Conservation (phyloP, 2,329 filamentous ascomycete genomes). For the Aureobasidium uvarum region DNA sequence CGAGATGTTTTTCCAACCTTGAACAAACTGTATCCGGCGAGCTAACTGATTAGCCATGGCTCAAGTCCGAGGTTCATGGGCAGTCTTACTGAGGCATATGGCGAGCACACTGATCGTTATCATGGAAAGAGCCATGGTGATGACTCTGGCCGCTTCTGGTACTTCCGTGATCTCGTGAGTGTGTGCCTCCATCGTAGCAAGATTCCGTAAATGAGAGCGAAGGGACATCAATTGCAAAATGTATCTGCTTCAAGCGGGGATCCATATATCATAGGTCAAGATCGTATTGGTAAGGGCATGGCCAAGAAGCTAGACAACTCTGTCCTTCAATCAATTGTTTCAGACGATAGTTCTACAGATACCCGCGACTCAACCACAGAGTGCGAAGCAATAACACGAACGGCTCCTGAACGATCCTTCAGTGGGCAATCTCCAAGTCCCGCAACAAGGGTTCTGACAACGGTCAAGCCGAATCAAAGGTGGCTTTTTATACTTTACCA, state of each 20-base stretch:
- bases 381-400: not conserved
- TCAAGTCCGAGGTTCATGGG: no score
- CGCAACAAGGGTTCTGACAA: not conserved
- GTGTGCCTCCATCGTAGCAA: not conserved
- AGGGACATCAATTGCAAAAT: not conserved
- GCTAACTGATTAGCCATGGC: constrained; percentile 6
- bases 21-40: constrained; percentile 33
- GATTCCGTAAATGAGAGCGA: no score
- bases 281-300: not conserved
- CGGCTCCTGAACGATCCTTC: not conserved
- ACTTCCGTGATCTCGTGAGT: constrained; percentile 18
- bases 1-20: constrained; percentile 33
- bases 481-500: constrained; percentile 12
- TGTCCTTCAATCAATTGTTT: not conserved
- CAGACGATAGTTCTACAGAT: not conserved
- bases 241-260: not conserved
- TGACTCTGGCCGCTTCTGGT: constrained; percentile 25
- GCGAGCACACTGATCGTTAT: constrained; percentile 34
- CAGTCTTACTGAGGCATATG: constrained; percentile 27
- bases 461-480: not conserved
- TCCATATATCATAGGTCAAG: not conserved
- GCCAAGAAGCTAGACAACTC: not conserved
- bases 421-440: not conserved
- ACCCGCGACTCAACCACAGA: not conserved
- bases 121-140: constrained; percentile 34